Evolutionary conservation across 805 yeast species (phyloP), one percentile per base, ranked within the genome.

Genomic region (Saitoella complicata): DNA sequence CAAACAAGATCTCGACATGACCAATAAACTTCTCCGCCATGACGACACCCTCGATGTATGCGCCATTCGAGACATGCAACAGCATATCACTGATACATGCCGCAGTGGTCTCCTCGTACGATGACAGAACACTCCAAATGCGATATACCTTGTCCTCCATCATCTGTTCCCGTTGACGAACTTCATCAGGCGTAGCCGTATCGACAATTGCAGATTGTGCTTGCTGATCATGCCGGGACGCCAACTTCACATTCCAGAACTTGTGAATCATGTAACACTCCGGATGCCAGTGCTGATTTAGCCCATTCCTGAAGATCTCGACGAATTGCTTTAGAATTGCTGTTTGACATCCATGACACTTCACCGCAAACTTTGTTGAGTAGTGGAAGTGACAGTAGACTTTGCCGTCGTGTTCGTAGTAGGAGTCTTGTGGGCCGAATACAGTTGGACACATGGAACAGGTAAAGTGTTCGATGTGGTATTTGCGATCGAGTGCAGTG

Each of bases 191-290:
- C 6, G 67, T 57, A 13, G 71, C 65, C 35, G 62, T 62, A 10
- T 54, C 50, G 45, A 68, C 64, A 29, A 11, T 10, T 4, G 62
- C 59, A 21, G 73, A 65, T 42, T 72, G 78, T 0, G 80, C 70
- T 21, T 32, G 21, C 7, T 7, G 43, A 34, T 34, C 37, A 34
- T 11, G 54, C 52, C 31, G 80, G 4, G 21, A 21, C 13, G 38
- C 71, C 21, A 91, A 67, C 46, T 78, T 72, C 13, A 87, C 94
- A 58, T 85, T 86, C 98, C 98, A 91, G 56, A 85, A 87, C 61
- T 87, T 87, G 66, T 82, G 87, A 41, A 91, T 93, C 86, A 93
- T 93, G 58, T 86, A 91, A 66, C 99, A 91, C 59, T 93, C 97
- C 1, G 96, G 97, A 62, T 91, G 99, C 99, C 99, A 91, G 58